Conservation (phyloP, 2,329 filamentous ascomycete species). For the Aureobasidium sp. region DNA sequence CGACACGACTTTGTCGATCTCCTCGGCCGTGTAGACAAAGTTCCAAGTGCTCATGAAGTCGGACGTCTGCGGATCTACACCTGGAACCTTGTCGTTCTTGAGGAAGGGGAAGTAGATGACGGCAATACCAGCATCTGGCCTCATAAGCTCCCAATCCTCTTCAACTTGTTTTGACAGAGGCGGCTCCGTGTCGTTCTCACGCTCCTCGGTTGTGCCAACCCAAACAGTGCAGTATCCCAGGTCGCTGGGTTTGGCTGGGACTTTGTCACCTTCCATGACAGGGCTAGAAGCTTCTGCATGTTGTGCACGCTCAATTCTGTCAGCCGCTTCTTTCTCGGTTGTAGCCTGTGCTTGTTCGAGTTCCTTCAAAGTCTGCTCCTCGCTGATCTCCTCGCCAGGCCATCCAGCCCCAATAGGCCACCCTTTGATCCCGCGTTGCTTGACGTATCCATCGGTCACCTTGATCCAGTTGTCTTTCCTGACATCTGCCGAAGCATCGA, state of each 20-base stretch:
- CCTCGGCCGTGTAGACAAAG: slow-evolving; percentile 86
- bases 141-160: slow-evolving; percentile 60
- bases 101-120: slow-evolving; percentile 89
- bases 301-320: slow-evolving; percentile 56
- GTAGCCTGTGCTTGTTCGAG: slow-evolving; percentile 62
- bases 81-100: slow-evolving; percentile 69
- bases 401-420: slow-evolving; percentile 96
- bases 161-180: slow-evolving; percentile 49
- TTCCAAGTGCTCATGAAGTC: slow-evolving; percentile 98
- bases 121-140: slow-evolving; percentile 74
- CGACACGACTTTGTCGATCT: slow-evolving; percentile 77
- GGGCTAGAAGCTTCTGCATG: slow-evolving; percentile 18
- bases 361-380: slow-evolving; percentile 55
- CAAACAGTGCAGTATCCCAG: slow-evolving; percentile 91
- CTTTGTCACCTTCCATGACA: slow-evolving; percentile 20
- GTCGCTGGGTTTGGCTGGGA: slow-evolving; percentile 36
- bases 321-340: slow-evolving; percentile 53
- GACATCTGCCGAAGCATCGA: slow-evolving; percentile 90
- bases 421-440: slow-evolving; percentile 81
- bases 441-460: slow-evolving; percentile 86
- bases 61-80: slow-evolving; percentile 72
- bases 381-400: slow-evolving; percentile 58
- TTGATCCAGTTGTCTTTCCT: slow-evolving; percentile 94
- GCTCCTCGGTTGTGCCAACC: slow-evolving; percentile 79
- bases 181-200: slow-evolving; percentile 48